Conservation (phyloP, 169 alveolate species). For the Plasmodium sp. region DNA sequence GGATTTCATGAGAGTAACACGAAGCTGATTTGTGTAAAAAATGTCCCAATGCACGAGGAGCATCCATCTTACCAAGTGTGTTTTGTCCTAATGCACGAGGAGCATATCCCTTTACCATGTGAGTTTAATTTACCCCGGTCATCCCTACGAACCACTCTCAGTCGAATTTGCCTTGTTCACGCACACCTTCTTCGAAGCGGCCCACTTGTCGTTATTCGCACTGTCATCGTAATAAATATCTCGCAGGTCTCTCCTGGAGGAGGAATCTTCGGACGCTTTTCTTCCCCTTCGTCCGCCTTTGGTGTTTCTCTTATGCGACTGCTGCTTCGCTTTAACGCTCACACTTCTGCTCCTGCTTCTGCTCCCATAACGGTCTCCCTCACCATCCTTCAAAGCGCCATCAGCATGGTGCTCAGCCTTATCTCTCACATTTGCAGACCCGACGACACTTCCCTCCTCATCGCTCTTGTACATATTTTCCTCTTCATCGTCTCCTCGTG, state of each 20-base stretch:
- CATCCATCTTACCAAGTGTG: no score
- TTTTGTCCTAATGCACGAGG: neutral
- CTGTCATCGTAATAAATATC: constrained; percentile 14
- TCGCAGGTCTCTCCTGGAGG: neutral
- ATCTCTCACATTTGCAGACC: neutral
- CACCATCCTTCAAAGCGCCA: neutral
- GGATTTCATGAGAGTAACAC: neutral
- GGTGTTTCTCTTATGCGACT: neutral
- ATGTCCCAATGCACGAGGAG: no score
- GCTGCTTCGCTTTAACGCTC: neutral
- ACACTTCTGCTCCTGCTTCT: constrained; percentile 26
- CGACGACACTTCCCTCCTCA: neutral
- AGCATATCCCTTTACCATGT: neutral
- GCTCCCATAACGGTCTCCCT: neutral
- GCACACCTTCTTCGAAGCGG: constrained; percentile 1
- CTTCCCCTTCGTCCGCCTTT: neutral
- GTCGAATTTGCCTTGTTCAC: constrained; percentile 7
- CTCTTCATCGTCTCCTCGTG: constrained; percentile 17
- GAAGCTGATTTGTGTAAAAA: neutral
- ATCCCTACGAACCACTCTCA: neutral
- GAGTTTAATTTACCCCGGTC: neutral
- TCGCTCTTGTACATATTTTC: constrained; percentile 38
- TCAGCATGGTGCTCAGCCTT: neutral
- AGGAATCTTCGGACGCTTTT: constrained; percentile 5
- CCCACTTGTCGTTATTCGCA: constrained; percentile 4